Evolutionary conservation across 2,329 filamentous ascomycete species (phyloP).

Genomic region (Penicillium thymicola): DNA sequence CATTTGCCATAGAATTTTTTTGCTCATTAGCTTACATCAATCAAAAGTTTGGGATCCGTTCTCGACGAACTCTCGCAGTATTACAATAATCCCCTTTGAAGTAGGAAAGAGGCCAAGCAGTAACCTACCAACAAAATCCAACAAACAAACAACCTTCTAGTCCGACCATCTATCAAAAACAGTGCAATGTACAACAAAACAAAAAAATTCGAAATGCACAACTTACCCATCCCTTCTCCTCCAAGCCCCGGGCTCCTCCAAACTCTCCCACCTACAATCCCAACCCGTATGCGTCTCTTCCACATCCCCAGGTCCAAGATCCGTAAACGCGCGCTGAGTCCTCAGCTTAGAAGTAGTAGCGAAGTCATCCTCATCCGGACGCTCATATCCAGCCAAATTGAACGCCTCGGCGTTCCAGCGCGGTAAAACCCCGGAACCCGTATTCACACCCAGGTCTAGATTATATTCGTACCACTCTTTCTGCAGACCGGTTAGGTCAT

Average conservation of each 20-base stretch:
- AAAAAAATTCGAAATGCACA: not conserved
- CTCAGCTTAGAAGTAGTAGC: slow-evolving; percentile 35
- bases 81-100: not conserved
- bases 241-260: slow-evolving; percentile 31
- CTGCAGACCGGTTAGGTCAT: slow-evolving; percentile 36
- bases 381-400: slow-evolving; percentile 45
- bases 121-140: not conserved
- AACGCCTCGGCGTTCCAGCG: slow-evolving; percentile 24
- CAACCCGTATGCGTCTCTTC: slow-evolving; percentile 31
- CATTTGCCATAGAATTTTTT: slow-evolving; percentile 1
- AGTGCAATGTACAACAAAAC: not conserved
- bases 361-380: slow-evolving; percentile 35
- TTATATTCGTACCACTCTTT: slow-evolving; percentile 35
- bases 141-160: not conserved
- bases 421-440: slow-evolving; percentile 3
- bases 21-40: slow-evolving; percentile 10
- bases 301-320: slow-evolving; percentile 18
- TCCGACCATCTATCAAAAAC: not conserved
- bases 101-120: not conserved
- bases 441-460: slow-evolving; percentile 26
- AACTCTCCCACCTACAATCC: slow-evolving; percentile 38
- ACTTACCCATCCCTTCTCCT: slow-evolving; percentile 21
- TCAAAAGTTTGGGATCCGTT: slow-evolving; percentile 13
- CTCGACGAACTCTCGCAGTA: not conserved
- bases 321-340: slow-evolving; percentile 32